Percentiles rank a stretch among this genome's conserved stretches.
Conservation (phyloP, 129 eudicot species). For the Escallonia rubra region DNA sequence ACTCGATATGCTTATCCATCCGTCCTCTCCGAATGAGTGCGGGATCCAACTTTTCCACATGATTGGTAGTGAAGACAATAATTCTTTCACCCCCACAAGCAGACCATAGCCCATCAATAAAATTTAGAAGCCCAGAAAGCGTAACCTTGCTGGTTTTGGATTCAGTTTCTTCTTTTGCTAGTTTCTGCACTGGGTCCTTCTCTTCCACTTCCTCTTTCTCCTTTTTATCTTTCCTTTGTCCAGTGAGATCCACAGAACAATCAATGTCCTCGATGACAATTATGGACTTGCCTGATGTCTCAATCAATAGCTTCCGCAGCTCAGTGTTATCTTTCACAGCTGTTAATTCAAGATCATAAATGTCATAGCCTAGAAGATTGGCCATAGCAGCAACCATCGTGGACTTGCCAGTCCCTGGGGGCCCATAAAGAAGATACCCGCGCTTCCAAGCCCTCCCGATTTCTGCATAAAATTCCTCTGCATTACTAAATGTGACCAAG, state of each 20-base stretch:
- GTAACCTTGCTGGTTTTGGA: slow-evolving; percentile 20
- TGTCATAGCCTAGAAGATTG: slow-evolving; percentile 24
- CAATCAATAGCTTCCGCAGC: slow-evolving; percentile 31
- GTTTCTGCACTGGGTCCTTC: slow-evolving; percentile 8
- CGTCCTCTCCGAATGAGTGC: slow-evolving; percentile 33
- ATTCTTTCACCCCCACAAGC: slow-evolving; percentile 31
- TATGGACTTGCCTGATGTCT: slow-evolving; percentile 38
- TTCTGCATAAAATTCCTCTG: slow-evolving; percentile 23
- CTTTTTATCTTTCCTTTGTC: slow-evolving; percentile 20
- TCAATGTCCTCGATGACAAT: slow-evolving; percentile 39
- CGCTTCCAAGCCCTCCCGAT: slow-evolving; percentile 44
- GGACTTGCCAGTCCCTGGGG: slow-evolving; percentile 40
- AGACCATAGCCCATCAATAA: slow-evolving; percentile 37
- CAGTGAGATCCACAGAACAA: slow-evolving; percentile 32
- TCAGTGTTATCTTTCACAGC: slow-evolving; percentile 29
- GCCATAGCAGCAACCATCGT: slow-evolving; percentile 46
- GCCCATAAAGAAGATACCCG: slow-evolving; percentile 38
- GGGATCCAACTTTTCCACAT: slow-evolving; percentile 29
- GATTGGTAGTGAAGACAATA: slow-evolving; percentile 29
- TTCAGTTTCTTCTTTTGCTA: slow-evolving; percentile 2
- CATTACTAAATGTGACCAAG: slow-evolving; percentile 25
- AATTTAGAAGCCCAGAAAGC: slow-evolving; percentile 29
- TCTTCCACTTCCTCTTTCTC: slow-evolving; percentile 18
- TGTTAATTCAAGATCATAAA: slow-evolving; percentile 33
- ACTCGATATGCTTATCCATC: slow-evolving; percentile 34